Evolutionary conservation across 441 rosid genomes (phyloP).

Genomic region (Populus hybrid): DNA sequence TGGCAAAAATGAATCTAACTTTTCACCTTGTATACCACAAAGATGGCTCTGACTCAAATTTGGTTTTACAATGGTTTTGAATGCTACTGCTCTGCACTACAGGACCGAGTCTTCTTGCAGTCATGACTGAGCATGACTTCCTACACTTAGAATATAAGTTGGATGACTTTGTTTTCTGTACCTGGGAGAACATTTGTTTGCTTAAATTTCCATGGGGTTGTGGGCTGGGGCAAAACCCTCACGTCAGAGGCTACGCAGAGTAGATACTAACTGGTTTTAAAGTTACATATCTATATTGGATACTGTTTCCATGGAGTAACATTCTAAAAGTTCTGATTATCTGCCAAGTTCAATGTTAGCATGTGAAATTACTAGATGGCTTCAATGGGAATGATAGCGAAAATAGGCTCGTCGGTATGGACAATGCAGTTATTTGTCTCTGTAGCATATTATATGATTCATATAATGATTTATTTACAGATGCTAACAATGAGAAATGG

Average conservation of each 20-base stretch:
- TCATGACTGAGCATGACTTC: background rate
- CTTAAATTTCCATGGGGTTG: background rate
- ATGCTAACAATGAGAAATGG: conserved; percentile 80
- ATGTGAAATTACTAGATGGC: background rate
- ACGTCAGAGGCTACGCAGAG: background rate
- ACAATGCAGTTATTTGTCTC: background rate
- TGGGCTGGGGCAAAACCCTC: background rate
- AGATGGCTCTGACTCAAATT: background rate
- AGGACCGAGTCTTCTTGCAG: background rate
- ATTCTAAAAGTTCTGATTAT: background rate
- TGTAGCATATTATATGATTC: background rate
- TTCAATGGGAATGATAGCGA: background rate
- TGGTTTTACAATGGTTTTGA: background rate
- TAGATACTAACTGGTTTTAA: background rate
- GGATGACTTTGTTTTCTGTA: too few relatives aligned
- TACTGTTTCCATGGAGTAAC: background rate
- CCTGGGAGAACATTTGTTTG: too few relatives aligned
- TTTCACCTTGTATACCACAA: background rate
- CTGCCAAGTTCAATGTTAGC: background rate
- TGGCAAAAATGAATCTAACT: too few relatives aligned
- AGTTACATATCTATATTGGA: background rate
- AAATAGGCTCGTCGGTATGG: background rate
- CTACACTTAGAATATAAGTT: too few relatives aligned
- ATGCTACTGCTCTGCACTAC: background rate
- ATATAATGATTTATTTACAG: conserved; percentile 33